Evolutionary conservation across 1,139 yeast species (phyloP).

Genomic region (Yamadazyma diddensiae): DNA sequence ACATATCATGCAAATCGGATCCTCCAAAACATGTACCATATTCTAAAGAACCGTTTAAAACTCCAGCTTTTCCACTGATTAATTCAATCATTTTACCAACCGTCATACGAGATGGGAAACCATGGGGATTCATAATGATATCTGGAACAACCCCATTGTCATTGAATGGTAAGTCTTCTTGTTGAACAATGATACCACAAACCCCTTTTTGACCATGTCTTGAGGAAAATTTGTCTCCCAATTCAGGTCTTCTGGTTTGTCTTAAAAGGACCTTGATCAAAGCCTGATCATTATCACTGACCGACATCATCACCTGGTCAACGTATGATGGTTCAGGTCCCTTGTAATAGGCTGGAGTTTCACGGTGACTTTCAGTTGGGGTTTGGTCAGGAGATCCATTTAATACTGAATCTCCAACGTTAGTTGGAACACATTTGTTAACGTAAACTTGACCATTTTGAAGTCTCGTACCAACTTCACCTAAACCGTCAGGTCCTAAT

Average conservation of each 20-base stretch:
- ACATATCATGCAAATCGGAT: constrained; percentile 91
- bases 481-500: constrained; percentile 92
- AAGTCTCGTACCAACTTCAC: constrained; percentile 90
- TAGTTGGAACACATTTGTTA: constrained; percentile 88
- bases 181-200: constrained; percentile 95
- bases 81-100: constrained; percentile 98
- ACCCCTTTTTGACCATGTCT: constrained; percentile 99
- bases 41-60: constrained; percentile 83
- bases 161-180: constrained; percentile 93
- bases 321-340: constrained; percentile 95
- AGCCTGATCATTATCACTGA: constrained; percentile 92
- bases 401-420: constrained; percentile 73
- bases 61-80: constrained; percentile 97
- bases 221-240: constrained; percentile 96
- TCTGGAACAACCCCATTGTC: constrained; percentile 91
- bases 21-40: constrained; percentile 99
- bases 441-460: constrained; percentile 93
- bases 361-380: constrained; percentile 63
- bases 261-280: constrained; percentile 85
- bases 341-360: constrained; percentile 86
- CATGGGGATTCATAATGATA: constrained; percentile 98
- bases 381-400: constrained; percentile 24
- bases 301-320: constrained; percentile 97
- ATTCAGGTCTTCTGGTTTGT: constrained; percentile 96
- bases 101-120: constrained; percentile 99